phyloP scores from a whole-genome alignment of 768 basidiomycete species.

The Exidia glandulosa region DNA sequence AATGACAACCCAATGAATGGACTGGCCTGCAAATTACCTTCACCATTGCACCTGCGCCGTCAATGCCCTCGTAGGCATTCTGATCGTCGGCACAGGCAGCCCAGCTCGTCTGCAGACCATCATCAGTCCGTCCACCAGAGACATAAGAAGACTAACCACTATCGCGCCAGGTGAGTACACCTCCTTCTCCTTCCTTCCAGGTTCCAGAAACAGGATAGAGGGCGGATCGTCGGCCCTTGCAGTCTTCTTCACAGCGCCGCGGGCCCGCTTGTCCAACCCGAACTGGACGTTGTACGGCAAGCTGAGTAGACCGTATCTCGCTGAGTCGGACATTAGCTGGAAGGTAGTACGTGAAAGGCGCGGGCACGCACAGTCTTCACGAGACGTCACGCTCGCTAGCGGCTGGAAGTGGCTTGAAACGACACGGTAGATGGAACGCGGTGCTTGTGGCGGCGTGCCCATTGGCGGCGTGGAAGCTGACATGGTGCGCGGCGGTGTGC shows the following conservation, averaged over 20 bases:
- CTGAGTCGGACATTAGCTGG: neutral
- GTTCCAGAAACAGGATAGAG: neutral
- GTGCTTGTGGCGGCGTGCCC: neutral
- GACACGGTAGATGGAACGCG: neutral
- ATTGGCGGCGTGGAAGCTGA: neutral
- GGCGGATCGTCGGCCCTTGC: neutral
- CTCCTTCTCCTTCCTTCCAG: neutral
- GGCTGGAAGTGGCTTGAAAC: neutral
- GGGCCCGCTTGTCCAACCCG: neutral
- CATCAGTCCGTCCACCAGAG: neutral
- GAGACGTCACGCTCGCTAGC: neutral
- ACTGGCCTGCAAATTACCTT: conserved; percentile 4
- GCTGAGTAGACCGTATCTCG: neutral
- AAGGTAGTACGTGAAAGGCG: neutral
- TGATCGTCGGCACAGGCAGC: conserved; percentile 14
- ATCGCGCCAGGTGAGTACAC: neutral
- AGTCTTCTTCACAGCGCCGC: neutral
- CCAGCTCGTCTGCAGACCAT: conserved; percentile 11
- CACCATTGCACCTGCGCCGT: conserved; percentile 11
- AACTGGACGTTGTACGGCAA: neutral
- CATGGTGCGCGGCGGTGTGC: neutral
- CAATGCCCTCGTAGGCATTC: conserved; percentile 5
- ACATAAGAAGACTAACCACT: neutral
- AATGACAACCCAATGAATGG: neutral
- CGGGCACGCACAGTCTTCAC: neutral